These are phyloP conservation scores for Rhododendron simsii DNA, from an alignment of 148 eudicot genomes.

Conservation along the genomic window DNA sequence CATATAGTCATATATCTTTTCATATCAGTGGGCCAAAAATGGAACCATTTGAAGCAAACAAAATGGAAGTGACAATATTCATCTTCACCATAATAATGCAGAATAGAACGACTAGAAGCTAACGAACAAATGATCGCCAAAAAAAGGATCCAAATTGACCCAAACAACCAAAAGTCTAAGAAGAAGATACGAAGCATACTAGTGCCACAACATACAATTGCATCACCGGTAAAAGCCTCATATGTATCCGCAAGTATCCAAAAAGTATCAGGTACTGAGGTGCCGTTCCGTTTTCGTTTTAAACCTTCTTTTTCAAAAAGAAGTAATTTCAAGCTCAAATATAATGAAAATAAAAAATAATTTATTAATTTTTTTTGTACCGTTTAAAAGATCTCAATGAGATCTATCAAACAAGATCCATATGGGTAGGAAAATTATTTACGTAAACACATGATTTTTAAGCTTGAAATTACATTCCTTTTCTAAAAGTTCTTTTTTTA, in stretches of 20 bases:
- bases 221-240: not conserved
- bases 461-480: no score
- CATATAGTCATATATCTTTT: not conserved
- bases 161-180: not conserved
- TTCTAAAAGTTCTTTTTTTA: no score
- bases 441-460: no score
- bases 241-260: not conserved
- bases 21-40: not conserved
- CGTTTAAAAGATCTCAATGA: no score
- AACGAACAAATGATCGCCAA: not conserved
- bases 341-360: no score
- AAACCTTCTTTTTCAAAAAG: no score
- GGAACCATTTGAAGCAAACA: not conserved
- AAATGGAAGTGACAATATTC: not conserved
- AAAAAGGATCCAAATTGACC: not conserved
- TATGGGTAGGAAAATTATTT: no score
- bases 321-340: no score
- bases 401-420: no score
- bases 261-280: not conserved
- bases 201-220: slow-evolving; percentile 3
- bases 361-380: no score
- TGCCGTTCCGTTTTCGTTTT: no score
- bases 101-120: not conserved
- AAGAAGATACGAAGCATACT: not conserved
- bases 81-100: not conserved